Evolutionary conservation across 495 filamentous ascomycete genomes (phyloP), one percentile per base, ranked within the genome.

Genomic region (Glutinoglossum americanum): DNA sequence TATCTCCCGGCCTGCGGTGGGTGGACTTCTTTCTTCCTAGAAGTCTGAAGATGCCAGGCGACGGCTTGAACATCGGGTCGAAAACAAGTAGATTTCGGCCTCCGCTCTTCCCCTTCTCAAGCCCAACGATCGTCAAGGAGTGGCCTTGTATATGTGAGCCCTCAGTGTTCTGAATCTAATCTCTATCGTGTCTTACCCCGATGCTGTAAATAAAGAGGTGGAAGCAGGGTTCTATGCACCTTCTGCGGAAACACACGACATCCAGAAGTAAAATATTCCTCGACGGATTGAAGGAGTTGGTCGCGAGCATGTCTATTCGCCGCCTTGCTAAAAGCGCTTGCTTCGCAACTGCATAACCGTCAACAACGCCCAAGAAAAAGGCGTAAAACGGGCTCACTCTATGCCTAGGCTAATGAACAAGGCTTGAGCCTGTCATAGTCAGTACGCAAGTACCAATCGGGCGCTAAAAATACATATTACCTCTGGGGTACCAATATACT

Each of bases 401-500:
- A 94, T 85, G 2, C 75, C 73, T 37, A 88, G 68, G 60, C 77
- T 78, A 41, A 76, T 68, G 61, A 94, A 82, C 60, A 94, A 75
- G 21, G 87, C 86, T 70, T 89, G 79, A 3, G 87, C 89, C 86
- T 92, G 57, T 21, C 25, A 21, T 21, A 41, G 33, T 35, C 26
- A 45, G 41, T 26, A 45, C 28, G 15, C 55, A 28, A 56, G 19
- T 9, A 1, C 35, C 23, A 32, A 27, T 19, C 7, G 25, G 2
- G 17, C 51, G 8, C 23, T 4, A n/a, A 3, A 1, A 45, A 10
- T 8, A 6, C 51, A 5, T 11, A 69, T 62, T 65, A 89, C 88
- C 74, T 98, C 92, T 23, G 87, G 81, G 4, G 92, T 96, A 54
- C 92, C 92, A 67, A 98, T 96, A 62, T 89, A 98, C 64, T 96